Conservation (phyloP, 1,284 basidiomycete genomes). For the Grifola frondosa region DNA sequence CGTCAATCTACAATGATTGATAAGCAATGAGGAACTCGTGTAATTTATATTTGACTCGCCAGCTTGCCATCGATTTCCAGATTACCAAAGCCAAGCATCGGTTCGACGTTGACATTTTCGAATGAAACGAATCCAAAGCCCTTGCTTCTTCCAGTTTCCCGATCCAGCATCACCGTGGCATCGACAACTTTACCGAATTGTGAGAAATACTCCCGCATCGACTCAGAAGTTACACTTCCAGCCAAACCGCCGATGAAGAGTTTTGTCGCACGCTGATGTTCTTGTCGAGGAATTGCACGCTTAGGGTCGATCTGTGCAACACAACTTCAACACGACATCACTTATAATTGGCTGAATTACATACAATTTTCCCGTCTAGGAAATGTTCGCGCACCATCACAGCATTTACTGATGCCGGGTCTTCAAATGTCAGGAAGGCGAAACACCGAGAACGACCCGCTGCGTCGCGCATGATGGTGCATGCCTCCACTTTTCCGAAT, state of each 20-base stretch:
- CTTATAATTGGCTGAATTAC: conserved; percentile 72
- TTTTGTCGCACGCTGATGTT: conserved; percentile 89
- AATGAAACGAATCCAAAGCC: conserved; percentile 99
- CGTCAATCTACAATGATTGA: conserved; percentile 71
- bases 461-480: conserved; percentile 94
- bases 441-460: conserved; percentile 91
- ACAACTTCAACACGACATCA: conserved; percentile 5
- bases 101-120: conserved; percentile 84
- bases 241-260: conserved; percentile 96
- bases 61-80: conserved; percentile 91
- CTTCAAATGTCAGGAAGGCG: conserved; percentile 92
- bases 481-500: conserved; percentile 85
- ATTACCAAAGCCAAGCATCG: conserved; percentile 81
- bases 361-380: conserved; percentile 89
- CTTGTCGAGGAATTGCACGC: conserved; percentile 94
- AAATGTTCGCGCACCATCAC: conserved; percentile 85
- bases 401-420: conserved; percentile 74
- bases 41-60: too few relatives aligned
- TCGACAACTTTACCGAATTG: conserved; percentile 94
- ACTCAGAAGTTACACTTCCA: conserved; percentile 88
- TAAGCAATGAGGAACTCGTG: conserved; percentile 5
- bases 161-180: conserved; percentile 98
- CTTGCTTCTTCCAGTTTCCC: conserved; percentile 93
- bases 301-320: conserved; percentile 92
- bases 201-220: conserved; percentile 89